Base-by-base conservation (phyloP, 345 rosid species). In the Populus deltoides region DNA sequence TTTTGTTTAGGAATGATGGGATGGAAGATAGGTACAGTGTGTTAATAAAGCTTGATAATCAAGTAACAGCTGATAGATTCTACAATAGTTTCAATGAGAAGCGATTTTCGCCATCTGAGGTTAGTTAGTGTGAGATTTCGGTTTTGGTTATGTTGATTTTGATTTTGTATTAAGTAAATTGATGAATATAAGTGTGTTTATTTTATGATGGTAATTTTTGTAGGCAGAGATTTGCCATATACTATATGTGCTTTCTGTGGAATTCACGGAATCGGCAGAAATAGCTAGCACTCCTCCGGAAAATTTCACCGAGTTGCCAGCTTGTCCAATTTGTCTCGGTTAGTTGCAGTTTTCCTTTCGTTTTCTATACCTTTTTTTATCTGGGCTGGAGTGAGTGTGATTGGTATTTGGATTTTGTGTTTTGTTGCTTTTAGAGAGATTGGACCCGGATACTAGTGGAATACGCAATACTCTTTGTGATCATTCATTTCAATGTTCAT, bases 281-380 rank as follows among this genome's bases (percentile, higher is more conserved):
- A 83, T 88, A 75, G 92, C 97, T 3, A 86, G 92, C 82, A 81
- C 87, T 0, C 87, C 97, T 8, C 94, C 97, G 0, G 39, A 47
- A 17, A 97, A 93, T 61, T 93, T 89, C 79, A 88, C 90, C 0
- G 97, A 90, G 87, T 84, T 96, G 77, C 98, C 99, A 53, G 89
- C 94, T 69, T 93, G 99, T 77, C 97, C 97, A 1, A 89, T 93
- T 72, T 93, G 97, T 83, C 94, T 96, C 53, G 99, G 97, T 92
- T 49, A 69, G 93, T 74, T 29, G 66, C 7, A 22, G 11, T 25
- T 70, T 61, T 17, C 43, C 15, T 12, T 25, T 4, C 6, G 36
- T 33, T 66, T 36, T 24, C 45, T 53, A 18, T 9, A 10, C 15
- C 36, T 25, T 36, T 68, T 33, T 35, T 43, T 74, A 15, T 61